Evolutionary conservation across 192 early-diverging fungal species (phyloP).

Genomic region (Chytriomyces hyalinus): DNA sequence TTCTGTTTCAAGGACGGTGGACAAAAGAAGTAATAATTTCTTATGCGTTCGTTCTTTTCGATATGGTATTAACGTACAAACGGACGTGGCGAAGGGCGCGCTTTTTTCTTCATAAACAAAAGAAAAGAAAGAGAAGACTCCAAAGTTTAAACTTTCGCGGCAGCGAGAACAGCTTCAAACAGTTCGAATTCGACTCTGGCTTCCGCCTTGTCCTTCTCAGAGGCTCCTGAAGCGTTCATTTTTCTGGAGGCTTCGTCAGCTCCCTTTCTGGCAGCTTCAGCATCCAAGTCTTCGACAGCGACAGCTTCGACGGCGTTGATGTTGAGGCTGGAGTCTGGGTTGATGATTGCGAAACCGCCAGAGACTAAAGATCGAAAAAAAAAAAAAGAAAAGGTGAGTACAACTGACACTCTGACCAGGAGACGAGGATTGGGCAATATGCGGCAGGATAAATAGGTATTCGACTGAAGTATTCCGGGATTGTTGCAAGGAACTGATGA

Average conservation of each 20-base stretch:
- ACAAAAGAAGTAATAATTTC: too few relatives aligned
- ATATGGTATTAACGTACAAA: neutral
- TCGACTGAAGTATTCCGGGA: too few relatives aligned
- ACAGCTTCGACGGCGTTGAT: slow-evolving; percentile 97
- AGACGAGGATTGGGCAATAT: neutral
- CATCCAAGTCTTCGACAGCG: slow-evolving; percentile 84
- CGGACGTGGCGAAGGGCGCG: neutral
- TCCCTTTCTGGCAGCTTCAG: slow-evolving; percentile 74
- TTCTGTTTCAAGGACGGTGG: too few relatives aligned
- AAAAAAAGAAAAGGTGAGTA: slow-evolving; percentile 12
- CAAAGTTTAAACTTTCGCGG: slow-evolving; percentile 44
- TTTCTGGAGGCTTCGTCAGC: slow-evolving; percentile 82
- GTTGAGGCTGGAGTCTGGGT: slow-evolving; percentile 94
- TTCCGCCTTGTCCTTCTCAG: slow-evolving; percentile 78
- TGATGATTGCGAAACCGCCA: slow-evolving; percentile 96
- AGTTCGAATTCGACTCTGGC: slow-evolving; percentile 89
- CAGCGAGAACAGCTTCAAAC: slow-evolving; percentile 83
- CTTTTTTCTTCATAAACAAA: too few relatives aligned
- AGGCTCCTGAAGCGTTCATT: slow-evolving; percentile 56
- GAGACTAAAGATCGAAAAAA: slow-evolving; percentile 59
- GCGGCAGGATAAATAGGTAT: too few relatives aligned
- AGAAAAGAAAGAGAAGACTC: too few relatives aligned
- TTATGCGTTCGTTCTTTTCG: neutral
- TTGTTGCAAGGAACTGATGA: too few relatives aligned
- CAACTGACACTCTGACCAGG: neutral